Conservation (phyloP, 2,329 filamentous ascomycete genomes). For the Pseudogymnoascus sp. region DNA sequence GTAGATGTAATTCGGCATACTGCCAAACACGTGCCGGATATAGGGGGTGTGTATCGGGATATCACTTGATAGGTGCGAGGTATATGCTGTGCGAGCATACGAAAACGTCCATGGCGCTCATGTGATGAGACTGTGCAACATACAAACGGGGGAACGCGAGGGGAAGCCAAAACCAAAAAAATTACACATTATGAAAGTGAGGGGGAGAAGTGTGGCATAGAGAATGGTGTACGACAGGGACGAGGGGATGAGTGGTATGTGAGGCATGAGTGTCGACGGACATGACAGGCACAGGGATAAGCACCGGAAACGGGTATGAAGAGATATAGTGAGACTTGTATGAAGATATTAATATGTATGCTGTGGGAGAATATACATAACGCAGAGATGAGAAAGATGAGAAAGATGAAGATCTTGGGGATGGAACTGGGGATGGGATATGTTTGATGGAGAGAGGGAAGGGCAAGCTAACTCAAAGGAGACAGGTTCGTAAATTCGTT, state of each 20-base stretch:
- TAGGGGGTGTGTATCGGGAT: neutral
- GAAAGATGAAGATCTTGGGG: neutral
- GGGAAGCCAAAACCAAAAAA: neutral
- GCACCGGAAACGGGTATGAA: neutral
- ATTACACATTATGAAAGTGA: neutral
- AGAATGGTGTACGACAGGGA: neutral
- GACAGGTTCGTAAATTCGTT: neutral
- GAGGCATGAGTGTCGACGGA: neutral
- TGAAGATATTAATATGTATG: neutral
- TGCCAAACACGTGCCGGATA: neutral
- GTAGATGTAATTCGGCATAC: neutral
- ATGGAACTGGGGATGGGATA: neutral
- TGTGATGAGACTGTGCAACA: neutral
- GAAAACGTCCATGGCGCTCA: neutral
- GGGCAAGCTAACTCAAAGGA: neutral
- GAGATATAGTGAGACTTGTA: neutral
- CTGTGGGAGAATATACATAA: neutral
- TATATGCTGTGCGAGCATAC: neutral
- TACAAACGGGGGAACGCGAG: neutral
- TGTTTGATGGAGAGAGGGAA: neutral
- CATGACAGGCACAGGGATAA: neutral
- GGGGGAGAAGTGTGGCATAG: neutral
- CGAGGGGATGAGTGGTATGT: neutral
- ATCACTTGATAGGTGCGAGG: slow-evolving; percentile 1
- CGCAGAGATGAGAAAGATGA: neutral